Base-by-base conservation (phyloP, 192 early-diverging fungal species). In the Entomortierella parvispora region DNA sequence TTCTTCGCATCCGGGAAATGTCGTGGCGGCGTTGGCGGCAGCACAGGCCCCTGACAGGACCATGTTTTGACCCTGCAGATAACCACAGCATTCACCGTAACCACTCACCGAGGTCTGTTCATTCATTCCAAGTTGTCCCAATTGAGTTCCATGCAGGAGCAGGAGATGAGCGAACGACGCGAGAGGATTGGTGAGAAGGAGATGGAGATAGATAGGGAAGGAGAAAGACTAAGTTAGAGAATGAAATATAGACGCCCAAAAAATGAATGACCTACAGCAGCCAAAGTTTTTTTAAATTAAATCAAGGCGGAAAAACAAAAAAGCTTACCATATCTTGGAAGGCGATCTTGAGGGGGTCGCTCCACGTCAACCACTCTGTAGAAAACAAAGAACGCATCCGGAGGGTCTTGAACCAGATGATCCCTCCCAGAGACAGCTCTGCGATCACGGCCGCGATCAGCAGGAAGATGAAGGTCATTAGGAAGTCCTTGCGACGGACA, bases 391-490 rank as follows among this genome's bases (percentile, higher is more conserved):
- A 48, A 34, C 75, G 55, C 71, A 79, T 79, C 11, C 77, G 52
- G 25, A 82, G 60, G 28, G 81, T 79, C 54, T 63, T 67, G 68
- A 82, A 82, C 81, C 81, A 82, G 56, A 82, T 75, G 7, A 49
- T 37, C 9, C 66, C 81, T 37, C 81, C 81, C 14, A 82, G 28
- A 11, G 51, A 57, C 57, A 82, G 37, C 37, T 79, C 61, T n/a
- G 66, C 69, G 18, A 62, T 1, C 42, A 70, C 47, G 46, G 47
- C 53, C 2, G 40, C 32, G 31, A 77, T 62, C 58, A 76, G 14
- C 23, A 76, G 29, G 25, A 60, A 28, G 23, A 67, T 42, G 61
- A 58, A 76, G 8, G 58, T 43, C 6, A 67, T 1, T 45, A 68
- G 37, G 26, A 62, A 67, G 11, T 49, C 31, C 22, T 76, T 76